A percentile compares a stretch with the other conserved stretches of the same genome.
Conservation (phyloP, 2,329 filamentous ascomycete species). For the Epichloe scottii region DNA sequence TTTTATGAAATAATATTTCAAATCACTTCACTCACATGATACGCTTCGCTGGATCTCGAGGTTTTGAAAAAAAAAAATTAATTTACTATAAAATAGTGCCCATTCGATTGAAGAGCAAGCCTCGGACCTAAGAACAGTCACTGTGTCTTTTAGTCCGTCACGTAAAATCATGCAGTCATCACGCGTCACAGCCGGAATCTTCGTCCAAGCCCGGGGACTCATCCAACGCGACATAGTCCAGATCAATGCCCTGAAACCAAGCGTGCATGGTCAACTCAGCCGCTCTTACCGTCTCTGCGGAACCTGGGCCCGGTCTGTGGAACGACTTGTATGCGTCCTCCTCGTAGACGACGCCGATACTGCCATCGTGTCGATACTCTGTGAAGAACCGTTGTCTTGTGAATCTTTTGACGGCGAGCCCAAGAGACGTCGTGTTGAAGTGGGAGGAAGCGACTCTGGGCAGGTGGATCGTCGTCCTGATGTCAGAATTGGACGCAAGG, state of each 20-base stretch:
- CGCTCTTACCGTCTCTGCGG: slow-evolving; percentile 1
- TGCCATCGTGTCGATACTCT: slow-evolving; percentile 4
- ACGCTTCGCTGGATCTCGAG: no score
- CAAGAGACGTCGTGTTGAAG: not conserved
- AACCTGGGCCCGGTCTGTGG: not conserved
- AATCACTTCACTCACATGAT: no score
- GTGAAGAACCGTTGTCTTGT: slow-evolving; percentile 5
- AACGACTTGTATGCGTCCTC: slow-evolving; percentile 5
- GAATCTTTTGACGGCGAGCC: not conserved
- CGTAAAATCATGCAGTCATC: not conserved
- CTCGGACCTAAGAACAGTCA: no score
- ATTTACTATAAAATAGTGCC: no score
- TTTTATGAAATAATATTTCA: no score
- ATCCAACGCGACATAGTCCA: slow-evolving; percentile 4
- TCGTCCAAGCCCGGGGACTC: not conserved
- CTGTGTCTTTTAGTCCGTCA: not conserved
- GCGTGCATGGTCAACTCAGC: slow-evolving; percentile 6
- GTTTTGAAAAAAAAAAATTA: no score
- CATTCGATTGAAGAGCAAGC: no score
- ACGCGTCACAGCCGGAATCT: not conserved
- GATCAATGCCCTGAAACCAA: slow-evolving; percentile 5
- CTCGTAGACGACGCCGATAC: slow-evolving; percentile 5
- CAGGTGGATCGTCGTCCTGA: not conserved
- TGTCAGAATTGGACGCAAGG: not conserved
- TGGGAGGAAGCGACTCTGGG: not conserved